phyloP scores from a whole-genome alignment of 768 basidiomycete genomes.

The Russula earlei region DNA sequence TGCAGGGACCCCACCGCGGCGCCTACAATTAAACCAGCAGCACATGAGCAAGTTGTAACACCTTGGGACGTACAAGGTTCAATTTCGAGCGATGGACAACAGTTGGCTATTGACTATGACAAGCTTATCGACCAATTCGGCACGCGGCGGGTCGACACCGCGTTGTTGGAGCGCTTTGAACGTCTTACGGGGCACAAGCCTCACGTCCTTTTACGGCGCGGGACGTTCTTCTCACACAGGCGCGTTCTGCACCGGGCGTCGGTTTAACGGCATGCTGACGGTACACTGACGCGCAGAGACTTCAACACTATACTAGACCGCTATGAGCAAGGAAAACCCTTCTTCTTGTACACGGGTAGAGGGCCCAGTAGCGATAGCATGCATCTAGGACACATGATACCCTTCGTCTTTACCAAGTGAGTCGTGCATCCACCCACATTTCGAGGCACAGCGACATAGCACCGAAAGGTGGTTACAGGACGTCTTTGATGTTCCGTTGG shows the following conservation, averaged over 20 bases:
- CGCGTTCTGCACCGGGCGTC: conserved; percentile 28
- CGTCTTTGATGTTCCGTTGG: conserved; percentile 88
- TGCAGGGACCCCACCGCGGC: background rate
- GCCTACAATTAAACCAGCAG: conserved; percentile 26
- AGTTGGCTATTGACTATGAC: conserved; percentile 93
- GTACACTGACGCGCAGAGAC: conserved; percentile 45
- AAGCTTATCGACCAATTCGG: conserved; percentile 93
- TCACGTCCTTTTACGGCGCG: conserved; percentile 80
- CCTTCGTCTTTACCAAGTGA: conserved; percentile 94
- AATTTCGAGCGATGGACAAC: conserved; percentile 78
- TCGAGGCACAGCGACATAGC: background rate
- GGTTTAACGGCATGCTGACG: background rate
- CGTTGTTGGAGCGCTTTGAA: conserved; percentile 82
- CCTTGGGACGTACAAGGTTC: conserved; percentile 97
- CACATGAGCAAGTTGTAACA: conserved; percentile 74
- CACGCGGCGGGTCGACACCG: conserved; percentile 68
- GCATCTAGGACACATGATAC: conserved; percentile 97
- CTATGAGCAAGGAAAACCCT: conserved; percentile 94
- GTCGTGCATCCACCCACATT: conserved; percentile 22
- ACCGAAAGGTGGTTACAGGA: conserved; percentile 84
- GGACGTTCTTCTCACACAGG: conserved; percentile 99
- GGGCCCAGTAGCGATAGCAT: conserved; percentile 95
- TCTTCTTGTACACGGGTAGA: conserved; percentile 95
- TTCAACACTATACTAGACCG: conserved; percentile 90
- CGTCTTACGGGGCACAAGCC: conserved; percentile 80